These are phyloP conservation scores for Fomitopsis pulvina DNA, from an alignment of 768 basidiomycete species.

Conservation along the genomic window DNA sequence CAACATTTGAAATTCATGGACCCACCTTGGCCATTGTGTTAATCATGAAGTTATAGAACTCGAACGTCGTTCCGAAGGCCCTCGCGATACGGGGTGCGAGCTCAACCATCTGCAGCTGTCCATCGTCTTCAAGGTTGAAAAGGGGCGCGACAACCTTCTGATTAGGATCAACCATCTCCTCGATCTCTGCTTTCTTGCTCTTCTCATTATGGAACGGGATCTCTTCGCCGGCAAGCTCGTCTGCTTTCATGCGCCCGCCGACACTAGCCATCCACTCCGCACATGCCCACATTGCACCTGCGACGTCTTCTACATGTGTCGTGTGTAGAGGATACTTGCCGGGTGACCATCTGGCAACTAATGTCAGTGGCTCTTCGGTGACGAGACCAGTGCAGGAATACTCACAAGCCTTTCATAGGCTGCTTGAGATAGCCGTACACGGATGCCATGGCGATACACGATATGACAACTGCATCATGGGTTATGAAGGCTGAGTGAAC, in stretches of 20 bases:
- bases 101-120: slow-evolving; percentile 60
- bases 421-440: slow-evolving; percentile 80
- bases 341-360: slow-evolving; percentile 69
- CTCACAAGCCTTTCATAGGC: slow-evolving; percentile 81
- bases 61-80: slow-evolving; percentile 72
- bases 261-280: slow-evolving; percentile 67
- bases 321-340: slow-evolving; percentile 72
- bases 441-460: slow-evolving; percentile 66
- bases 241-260: slow-evolving; percentile 55
- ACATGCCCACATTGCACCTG: slow-evolving; percentile 69
- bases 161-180: slow-evolving; percentile 51
- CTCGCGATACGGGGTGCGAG: slow-evolving; percentile 61
- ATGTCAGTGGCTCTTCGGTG: background rate
- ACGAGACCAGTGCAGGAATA: slow-evolving; percentile 5
- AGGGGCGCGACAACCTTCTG: slow-evolving; percentile 61
- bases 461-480: slow-evolving; percentile 41
- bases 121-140: slow-evolving; percentile 86
- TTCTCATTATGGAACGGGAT: slow-evolving; percentile 68
- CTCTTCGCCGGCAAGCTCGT: slow-evolving; percentile 58
- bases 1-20: too few relatives aligned
- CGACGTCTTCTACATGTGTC: slow-evolving; percentile 72
- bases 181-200: slow-evolving; percentile 55
- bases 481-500: slow-evolving; percentile 9
- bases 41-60: slow-evolving; percentile 70
- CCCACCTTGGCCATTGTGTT: slow-evolving; percentile 61